Base-by-base conservation (phyloP, 2,329 filamentous ascomycete genomes). In the Aspergillus sergii region DNA sequence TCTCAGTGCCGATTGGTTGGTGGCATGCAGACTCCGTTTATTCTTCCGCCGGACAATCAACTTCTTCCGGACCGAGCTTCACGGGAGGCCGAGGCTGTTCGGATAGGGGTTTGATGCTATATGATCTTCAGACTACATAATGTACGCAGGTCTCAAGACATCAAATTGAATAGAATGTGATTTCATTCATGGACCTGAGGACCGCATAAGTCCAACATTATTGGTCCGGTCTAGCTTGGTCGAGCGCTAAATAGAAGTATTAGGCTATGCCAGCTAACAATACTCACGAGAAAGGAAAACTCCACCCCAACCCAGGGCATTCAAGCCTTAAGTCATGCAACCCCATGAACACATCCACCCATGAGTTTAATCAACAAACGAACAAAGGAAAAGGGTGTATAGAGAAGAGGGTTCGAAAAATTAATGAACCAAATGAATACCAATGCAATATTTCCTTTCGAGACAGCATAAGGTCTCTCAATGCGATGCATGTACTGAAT, bases 251-350 rank as follows among this genome's bases (percentile, higher is more conserved):
- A 45, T 32, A 57, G 59, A 39, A 58, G 32, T 36, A 26, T 30
- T 51, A 32, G 48, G 28, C 48, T 32, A 58, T 55, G 34, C 59
- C 21, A 64, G 55, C 63, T 61, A 64, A 43, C 28, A 61, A 63
- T 64, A 61, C 53, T 50, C 58, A 64, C 54, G 48, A 59, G 39
- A 60, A 41, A 30, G 30, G 48, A 41, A 60, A 56, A 21, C 23
- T 59, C 23, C 62, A 62, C 63, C 65, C 63, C 65, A 59, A 64
- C 63, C 55, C 26, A 61, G 64, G 63, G 61, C 60, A 62, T 57
- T 64, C 58, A 54, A 58, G 34, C 57, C 56, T 51, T 28, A 60
- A 19, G 48, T 58, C 46, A 66, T 67, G 65, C 61, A 65, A 62
- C 61, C 64, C 65, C 60, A 46, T 51, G 58, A 30, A 59, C 48